Conservation (phyloP, 2,329 filamentous ascomycete genomes). For the Grosmannia serpens region DNA sequence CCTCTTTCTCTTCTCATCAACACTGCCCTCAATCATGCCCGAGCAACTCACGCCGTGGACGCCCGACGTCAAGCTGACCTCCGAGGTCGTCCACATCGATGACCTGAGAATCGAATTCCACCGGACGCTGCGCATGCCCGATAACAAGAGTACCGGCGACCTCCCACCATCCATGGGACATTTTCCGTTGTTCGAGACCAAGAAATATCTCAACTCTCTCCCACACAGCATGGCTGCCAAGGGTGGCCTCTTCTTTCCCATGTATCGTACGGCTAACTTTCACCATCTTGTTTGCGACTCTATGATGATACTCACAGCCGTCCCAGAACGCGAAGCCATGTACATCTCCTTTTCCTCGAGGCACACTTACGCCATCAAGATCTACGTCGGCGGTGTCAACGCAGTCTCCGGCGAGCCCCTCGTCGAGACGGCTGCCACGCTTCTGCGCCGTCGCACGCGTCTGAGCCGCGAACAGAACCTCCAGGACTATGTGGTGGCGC, state of each 20-base stretch:
- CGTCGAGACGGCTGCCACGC: background rate
- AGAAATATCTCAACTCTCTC: background rate
- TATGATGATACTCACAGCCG: background rate
- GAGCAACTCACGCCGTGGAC: too few relatives aligned
- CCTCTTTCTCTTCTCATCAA: too few relatives aligned
- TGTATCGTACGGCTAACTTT: slow-evolving; percentile 3
- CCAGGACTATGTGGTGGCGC: slow-evolving; percentile 6
- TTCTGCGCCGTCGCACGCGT: background rate
- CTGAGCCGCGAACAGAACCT: background rate
- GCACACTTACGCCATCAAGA: slow-evolving; percentile 3
- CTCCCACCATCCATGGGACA: slow-evolving; percentile 25
- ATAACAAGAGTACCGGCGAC: slow-evolving; percentile 19
- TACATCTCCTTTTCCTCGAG: slow-evolving; percentile 2
- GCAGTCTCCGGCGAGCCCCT: slow-evolving; percentile 4
- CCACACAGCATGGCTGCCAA: background rate
- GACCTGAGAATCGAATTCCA: slow-evolving; percentile 24
- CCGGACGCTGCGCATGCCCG: slow-evolving; percentile 31
- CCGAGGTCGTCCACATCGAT: background rate
- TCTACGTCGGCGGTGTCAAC: slow-evolving; percentile 6
- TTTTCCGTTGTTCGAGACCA: slow-evolving; percentile 18
- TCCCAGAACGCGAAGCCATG: slow-evolving; percentile 5
- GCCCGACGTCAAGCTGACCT: too few relatives aligned
- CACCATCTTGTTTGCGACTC: background rate
- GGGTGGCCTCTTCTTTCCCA: slow-evolving; percentile 7
- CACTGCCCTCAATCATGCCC: too few relatives aligned